phyloP scores from a whole-genome alignment of 2,329 filamentous ascomycete species.

The Cryphonectria naterciae region DNA sequence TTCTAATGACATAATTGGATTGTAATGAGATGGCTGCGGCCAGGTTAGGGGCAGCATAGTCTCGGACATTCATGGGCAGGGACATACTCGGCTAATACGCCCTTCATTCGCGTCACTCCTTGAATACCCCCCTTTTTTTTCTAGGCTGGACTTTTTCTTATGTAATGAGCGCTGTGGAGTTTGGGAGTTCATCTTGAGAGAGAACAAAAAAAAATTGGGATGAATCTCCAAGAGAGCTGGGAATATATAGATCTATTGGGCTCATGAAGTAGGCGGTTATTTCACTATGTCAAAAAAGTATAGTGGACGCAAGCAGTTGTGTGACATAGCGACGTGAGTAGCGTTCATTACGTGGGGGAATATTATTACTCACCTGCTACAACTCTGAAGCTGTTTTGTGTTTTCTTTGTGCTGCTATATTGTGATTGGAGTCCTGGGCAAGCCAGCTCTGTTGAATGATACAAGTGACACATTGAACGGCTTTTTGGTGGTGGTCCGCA shows the following conservation, averaged over 20 bases:
- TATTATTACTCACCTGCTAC: neutral
- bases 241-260: neutral
- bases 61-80: neutral
- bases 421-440: neutral
- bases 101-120: slow-evolving; percentile 13
- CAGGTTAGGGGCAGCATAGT: neutral
- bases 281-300: neutral
- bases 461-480: neutral
- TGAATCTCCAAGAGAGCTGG: neutral
- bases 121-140: slow-evolving; percentile 8
- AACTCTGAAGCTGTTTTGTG: neutral
- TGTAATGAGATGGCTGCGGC: slow-evolving; percentile 2
- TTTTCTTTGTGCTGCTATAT: neutral
- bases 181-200: slow-evolving; percentile 1
- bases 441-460: neutral
- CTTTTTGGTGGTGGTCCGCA: too few species aligned
- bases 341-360: neutral
- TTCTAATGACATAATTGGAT: slow-evolving; percentile 20
- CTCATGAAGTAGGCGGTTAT: neutral
- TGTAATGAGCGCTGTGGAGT: slow-evolving; percentile 18
- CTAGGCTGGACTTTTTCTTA: neutral
- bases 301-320: neutral
- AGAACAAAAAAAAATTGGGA: neutral
- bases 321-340: neutral
- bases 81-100: slow-evolving; percentile 15